Conservation (phyloP, 2,329 filamentous ascomycete genomes). For the Penicillium freii region DNA sequence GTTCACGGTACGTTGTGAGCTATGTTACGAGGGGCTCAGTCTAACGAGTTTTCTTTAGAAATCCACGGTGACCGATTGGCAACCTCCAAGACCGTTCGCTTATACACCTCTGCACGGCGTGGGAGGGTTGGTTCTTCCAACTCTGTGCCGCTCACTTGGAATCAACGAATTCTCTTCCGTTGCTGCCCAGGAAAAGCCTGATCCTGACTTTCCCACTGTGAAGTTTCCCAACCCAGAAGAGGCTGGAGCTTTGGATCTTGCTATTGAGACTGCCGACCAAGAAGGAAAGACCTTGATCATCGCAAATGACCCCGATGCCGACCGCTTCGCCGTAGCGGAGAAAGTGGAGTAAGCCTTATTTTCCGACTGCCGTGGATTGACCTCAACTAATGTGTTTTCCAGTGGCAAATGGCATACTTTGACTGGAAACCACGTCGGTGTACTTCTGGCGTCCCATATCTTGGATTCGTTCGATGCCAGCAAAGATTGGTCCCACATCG, state of each 20-base stretch:
- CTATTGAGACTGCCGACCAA: slow-evolving; percentile 55
- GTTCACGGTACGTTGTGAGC: slow-evolving; percentile 30
- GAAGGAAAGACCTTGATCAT: slow-evolving; percentile 53
- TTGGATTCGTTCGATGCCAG: slow-evolving; percentile 46
- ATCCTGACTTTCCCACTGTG: slow-evolving; percentile 64
- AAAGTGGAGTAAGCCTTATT: slow-evolving; percentile 46
- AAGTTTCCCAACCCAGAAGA: slow-evolving; percentile 66
- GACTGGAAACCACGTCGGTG: slow-evolving; percentile 64
- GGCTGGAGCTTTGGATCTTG: slow-evolving; percentile 59
- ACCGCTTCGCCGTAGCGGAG: slow-evolving; percentile 62
- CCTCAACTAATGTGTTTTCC: slow-evolving; percentile 2
- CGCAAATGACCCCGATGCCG: slow-evolving; percentile 65
- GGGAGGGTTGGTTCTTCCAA: slow-evolving; percentile 38
- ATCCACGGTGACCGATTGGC: slow-evolving; percentile 33
- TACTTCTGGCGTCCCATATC: slow-evolving; percentile 58
- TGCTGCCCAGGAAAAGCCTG: slow-evolving; percentile 53
- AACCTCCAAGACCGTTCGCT: slow-evolving; percentile 37
- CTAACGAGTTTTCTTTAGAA: slow-evolving; percentile 26
- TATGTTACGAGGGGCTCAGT: neutral
- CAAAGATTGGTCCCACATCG: slow-evolving; percentile 42
- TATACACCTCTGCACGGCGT: slow-evolving; percentile 45
- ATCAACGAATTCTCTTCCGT: slow-evolving; percentile 38
- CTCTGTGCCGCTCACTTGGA: slow-evolving; percentile 34
- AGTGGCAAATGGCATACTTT: slow-evolving; percentile 59
- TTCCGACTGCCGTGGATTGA: neutral